These are phyloP conservation scores for Hordeum vulgare DNA, from an alignment of 176 grass and related monocot genomes.

Conservation along the genomic window DNA sequence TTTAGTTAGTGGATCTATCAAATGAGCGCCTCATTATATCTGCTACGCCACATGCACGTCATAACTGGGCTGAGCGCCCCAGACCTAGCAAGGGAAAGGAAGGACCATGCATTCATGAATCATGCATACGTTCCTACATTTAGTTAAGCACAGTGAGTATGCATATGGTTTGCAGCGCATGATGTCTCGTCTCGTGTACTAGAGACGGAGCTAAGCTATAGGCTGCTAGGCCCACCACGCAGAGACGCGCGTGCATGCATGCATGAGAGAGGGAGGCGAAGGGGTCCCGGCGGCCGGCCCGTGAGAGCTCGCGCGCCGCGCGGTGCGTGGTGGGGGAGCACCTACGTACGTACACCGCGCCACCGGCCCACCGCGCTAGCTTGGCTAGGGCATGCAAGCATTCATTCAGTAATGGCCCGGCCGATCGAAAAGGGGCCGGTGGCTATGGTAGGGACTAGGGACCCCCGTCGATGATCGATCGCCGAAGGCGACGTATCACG, in stretches of 20 bases:
- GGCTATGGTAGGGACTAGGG: slow-evolving; percentile 9
- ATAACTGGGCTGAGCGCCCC: not conserved
- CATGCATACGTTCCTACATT: not conserved
- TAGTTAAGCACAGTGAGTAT: not conserved
- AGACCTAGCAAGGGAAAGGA: not conserved
- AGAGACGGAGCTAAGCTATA: not conserved
- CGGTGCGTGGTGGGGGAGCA: slow-evolving; percentile 32
- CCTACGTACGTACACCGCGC: slow-evolving; percentile 7
- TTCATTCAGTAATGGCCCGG: slow-evolving; percentile 30
- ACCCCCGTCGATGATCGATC: not conserved
- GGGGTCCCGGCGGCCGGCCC: slow-evolving; percentile 11
- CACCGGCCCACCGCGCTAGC: not conserved
- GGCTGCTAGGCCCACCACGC: not conserved
- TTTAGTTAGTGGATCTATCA: not conserved
- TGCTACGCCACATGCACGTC: not conserved
- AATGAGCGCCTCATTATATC: not conserved
- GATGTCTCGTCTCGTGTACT: not conserved
- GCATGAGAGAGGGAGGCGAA: not conserved
- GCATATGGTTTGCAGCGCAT: slow-evolving; percentile 7
- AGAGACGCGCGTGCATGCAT: not conserved
- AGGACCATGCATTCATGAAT: not conserved
- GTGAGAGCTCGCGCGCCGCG: slow-evolving; percentile 30
- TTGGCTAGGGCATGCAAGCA: slow-evolving; percentile 17
- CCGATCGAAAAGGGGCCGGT: not conserved
- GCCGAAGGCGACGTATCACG: slow-evolving; percentile 25